Evolutionary conservation across 306 rosid species (phyloP).

Genomic region (Rosa lucieae): DNA sequence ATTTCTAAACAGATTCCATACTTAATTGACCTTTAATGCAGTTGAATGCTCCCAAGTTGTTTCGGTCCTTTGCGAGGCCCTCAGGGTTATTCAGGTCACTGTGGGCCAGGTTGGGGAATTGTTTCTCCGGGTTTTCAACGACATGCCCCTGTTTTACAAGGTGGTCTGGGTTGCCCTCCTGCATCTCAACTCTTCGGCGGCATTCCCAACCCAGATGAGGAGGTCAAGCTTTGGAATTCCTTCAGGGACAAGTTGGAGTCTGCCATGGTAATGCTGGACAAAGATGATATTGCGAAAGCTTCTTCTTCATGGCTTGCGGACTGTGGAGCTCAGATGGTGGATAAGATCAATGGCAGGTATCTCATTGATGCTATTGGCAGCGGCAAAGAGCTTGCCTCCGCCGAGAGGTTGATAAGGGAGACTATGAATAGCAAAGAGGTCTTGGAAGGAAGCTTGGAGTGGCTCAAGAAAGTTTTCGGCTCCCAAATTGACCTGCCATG

Average conservation of each 20-base stretch:
- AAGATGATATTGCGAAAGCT: slow-evolving; percentile 62
- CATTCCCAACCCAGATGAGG: slow-evolving; percentile 94
- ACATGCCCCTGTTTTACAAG: slow-evolving; percentile 89
- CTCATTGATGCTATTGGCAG: slow-evolving; percentile 66
- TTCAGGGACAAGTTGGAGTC: slow-evolving; percentile 80
- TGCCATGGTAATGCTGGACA: slow-evolving; percentile 66
- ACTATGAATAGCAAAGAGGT: slow-evolving; percentile 90
- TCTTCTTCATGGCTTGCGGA: slow-evolving; percentile 77
- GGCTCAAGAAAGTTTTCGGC: slow-evolving; percentile 94
- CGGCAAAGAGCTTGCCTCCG: slow-evolving; percentile 78
- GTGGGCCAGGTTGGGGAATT: slow-evolving; percentile 95
- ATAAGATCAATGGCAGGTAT: slow-evolving; percentile 68
- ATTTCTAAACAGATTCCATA: too few species aligned
- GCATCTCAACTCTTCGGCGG: slow-evolving; percentile 92
- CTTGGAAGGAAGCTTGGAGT: slow-evolving; percentile 82
- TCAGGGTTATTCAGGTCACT: slow-evolving; percentile 85
- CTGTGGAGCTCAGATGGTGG: slow-evolving; percentile 59
- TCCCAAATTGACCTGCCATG: slow-evolving; percentile 95
- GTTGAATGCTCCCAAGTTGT: slow-evolving; percentile 40
- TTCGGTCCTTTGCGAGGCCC: slow-evolving; percentile 72
- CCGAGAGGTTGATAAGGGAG: slow-evolving; percentile 88
- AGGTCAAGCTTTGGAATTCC: slow-evolving; percentile 88
- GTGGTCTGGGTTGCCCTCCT: slow-evolving; percentile 78
- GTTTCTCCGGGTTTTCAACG: slow-evolving; percentile 83
- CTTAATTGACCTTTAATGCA: too few species aligned